Base-by-base conservation (phyloP, 148 eudicot genomes). In the Salicornia ramosissima region DNA sequence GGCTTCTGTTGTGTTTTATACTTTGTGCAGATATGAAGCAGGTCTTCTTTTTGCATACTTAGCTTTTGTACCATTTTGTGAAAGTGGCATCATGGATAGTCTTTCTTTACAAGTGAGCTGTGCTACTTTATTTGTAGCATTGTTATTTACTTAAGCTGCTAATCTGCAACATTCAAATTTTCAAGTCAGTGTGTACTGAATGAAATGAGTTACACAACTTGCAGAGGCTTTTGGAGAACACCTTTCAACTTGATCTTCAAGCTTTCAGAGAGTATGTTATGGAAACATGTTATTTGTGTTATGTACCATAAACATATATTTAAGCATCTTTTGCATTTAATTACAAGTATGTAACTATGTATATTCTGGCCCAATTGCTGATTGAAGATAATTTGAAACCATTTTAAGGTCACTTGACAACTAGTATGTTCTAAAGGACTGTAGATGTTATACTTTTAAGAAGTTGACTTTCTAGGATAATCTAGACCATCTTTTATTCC, bases 151-250 rank as follows among this genome's bases (percentile, higher is more conserved):
- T 28, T 70, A 19, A 62, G 25, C 26, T 63, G 53, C 42, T 50
- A 71, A 19, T 8, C 40, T 36, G n/a, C 4, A 6, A 1, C 15
- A 42, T 42, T 25, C 30, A 14, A 49, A 0, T 66, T 71, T 22
- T 28, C 25, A 65, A 49, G 2, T 64, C 5, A 24, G 11, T 12
- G 56, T 15, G 30, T 50, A 49, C 71, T 77, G 67, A 55, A 57
- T 58, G 6, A 53, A 36, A 13, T 55, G 34, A 54, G 12, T 49
- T 73, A 26, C 31, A 26, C 28, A 72, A 79, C 63, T 57, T 82
- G 79, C 96, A 94, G 98, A 90, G 96, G 85, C 98, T 94, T 79
- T 62, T 94, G 63, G 98, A 94, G 80, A 90, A 78, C 82, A 94
- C 98, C 47, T 94, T 94, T 83, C 81, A 78, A 67, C 96, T 94